These are phyloP conservation scores for Galerina sulciceps DNA, from an alignment of 768 basidiomycete genomes.

Conservation along the genomic window DNA sequence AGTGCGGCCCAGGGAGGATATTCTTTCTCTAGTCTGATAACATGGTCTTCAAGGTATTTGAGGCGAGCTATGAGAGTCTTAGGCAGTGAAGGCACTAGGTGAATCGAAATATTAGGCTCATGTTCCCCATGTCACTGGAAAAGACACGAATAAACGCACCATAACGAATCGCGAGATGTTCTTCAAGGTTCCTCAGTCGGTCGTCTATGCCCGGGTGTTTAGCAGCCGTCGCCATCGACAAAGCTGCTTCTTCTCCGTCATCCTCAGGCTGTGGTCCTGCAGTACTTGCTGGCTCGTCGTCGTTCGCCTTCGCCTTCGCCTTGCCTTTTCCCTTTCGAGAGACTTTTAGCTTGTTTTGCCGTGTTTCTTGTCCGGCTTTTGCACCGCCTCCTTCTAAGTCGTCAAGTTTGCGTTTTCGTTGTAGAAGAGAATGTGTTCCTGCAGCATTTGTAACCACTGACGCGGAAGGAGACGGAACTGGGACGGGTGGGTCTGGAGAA, in stretches of 20 bases:
- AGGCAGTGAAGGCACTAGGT: slow-evolving; percentile 71
- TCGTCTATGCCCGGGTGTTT: slow-evolving; percentile 66
- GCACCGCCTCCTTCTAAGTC: slow-evolving; percentile 3
- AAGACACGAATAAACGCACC: slow-evolving; percentile 43
- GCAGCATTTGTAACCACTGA: neutral
- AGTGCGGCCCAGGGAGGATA: slow-evolving; percentile 88
- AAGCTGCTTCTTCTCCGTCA: slow-evolving; percentile 14
- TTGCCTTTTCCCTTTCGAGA: slow-evolving; percentile 5
- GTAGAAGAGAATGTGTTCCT: neutral
- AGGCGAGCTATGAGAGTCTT: slow-evolving; percentile 66
- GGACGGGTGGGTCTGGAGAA: neutral
- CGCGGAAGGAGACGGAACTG: neutral
- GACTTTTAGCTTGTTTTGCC: neutral
- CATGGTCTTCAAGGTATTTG: slow-evolving; percentile 76
- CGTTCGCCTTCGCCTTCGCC: neutral
- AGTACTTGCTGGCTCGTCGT: neutral
- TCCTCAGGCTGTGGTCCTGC: slow-evolving; percentile 1
- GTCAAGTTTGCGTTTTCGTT: slow-evolving; percentile 6
- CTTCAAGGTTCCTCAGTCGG: slow-evolving; percentile 68
- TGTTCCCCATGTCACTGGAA: neutral
- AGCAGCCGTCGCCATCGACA: slow-evolving; percentile 35
- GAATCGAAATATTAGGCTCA: neutral
- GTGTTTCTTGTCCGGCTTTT: neutral
- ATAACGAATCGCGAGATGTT: slow-evolving; percentile 74
- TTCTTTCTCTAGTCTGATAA: slow-evolving; percentile 76